Percentiles rank a stretch among this genome's conserved stretches.
Conservation (phyloP, 257 asterid species). For the Penstemon newberryi region DNA sequence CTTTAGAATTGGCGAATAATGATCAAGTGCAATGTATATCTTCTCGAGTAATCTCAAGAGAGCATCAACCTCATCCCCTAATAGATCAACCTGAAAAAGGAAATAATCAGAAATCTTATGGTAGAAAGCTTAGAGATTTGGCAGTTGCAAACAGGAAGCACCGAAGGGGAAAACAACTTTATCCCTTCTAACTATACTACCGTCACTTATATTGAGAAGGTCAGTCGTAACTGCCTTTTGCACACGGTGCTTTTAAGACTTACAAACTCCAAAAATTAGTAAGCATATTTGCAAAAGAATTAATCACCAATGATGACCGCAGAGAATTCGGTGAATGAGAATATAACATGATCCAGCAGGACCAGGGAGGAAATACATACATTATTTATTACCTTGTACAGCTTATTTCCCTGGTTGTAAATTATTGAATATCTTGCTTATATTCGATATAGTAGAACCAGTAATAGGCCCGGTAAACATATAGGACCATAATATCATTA, state of each 20-base stretch:
- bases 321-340: background rate
- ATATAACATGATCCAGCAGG: constrained; percentile 16
- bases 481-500: background rate
- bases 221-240: background rate
- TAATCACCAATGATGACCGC: constrained; percentile 1
- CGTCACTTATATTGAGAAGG: background rate
- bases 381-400: background rate
- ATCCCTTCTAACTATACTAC: background rate
- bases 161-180: background rate
- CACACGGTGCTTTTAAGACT: background rate
- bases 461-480: background rate
- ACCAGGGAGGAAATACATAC: background rate
- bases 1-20: constrained; percentile 81
- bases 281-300: background rate
- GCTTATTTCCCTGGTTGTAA: background rate
- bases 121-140: constrained; percentile 6
- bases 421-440: background rate
- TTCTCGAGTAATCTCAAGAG: constrained; percentile 67
- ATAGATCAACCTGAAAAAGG: constrained; percentile 80
- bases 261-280: background rate
- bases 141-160: constrained; percentile 13
- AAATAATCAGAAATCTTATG: constrained; percentile 7
- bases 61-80: constrained; percentile 92
- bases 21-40: constrained; percentile 79
- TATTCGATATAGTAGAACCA: background rate